Conservation (phyloP, 257 asterid genomes). For the Solanum bulbocastanum region DNA sequence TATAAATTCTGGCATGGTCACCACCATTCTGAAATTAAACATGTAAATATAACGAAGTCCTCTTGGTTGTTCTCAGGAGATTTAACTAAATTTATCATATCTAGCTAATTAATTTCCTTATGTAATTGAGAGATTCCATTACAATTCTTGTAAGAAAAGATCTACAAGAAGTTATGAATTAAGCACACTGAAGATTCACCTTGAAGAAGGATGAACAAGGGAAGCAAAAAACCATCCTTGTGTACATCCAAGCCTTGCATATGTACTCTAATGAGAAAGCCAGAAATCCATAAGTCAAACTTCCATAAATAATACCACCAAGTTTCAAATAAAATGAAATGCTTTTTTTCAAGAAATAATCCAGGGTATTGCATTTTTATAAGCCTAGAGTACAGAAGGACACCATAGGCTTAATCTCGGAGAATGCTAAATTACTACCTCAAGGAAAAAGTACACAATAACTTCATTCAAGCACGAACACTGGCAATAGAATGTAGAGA, state of each 20-base stretch:
- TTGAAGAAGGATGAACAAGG: slow-evolving; percentile 60
- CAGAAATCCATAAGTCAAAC: background rate
- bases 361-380: background rate
- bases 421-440: background rate
- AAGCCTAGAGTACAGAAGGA: background rate
- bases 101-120: background rate
- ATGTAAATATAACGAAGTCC: background rate
- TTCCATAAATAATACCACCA: background rate
- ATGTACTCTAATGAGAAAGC: slow-evolving; percentile 39
- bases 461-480: background rate
- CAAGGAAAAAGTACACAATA: background rate
- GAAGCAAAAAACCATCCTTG: slow-evolving; percentile 93
- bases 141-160: background rate
- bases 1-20: background rate
- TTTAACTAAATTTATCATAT: background rate
- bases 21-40: background rate
- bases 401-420: background rate
- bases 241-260: slow-evolving; percentile 78
- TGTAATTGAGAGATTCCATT: background rate
- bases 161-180: background rate
- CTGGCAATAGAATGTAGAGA: background rate
- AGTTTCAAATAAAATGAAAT: background rate
- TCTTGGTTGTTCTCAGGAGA: background rate
- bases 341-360: background rate
- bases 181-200: slow-evolving; percentile 18